These are phyloP conservation scores for Candida frijolesensis DNA, from an alignment of 1,139 yeast genomes.

Conservation along the genomic window DNA sequence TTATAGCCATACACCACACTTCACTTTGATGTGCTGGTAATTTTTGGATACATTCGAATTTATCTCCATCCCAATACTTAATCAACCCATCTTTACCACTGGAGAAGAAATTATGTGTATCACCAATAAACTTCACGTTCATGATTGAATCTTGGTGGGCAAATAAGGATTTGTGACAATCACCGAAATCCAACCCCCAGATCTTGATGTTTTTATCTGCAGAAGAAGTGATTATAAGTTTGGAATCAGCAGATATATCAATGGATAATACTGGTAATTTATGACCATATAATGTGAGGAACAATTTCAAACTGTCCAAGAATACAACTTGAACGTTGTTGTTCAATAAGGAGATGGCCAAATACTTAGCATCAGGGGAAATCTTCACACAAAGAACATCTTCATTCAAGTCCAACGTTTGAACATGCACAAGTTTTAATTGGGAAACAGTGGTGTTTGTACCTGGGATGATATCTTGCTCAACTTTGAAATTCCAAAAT, in stretches of 20 bases:
- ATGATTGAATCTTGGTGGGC: constrained; percentile 96
- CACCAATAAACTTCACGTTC: constrained; percentile 83
- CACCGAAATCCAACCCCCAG: constrained; percentile 99
- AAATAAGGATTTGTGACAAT: constrained; percentile 93
- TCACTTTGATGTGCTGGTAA: constrained; percentile 88
- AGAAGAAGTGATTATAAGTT: constrained; percentile 84
- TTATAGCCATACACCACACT: constrained; percentile 87
- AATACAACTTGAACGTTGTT: constrained; percentile 93
- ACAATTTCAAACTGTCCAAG: constrained; percentile 82
- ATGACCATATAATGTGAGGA: constrained; percentile 89
- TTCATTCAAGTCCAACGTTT: constrained; percentile 82
- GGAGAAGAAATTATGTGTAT: constrained; percentile 85
- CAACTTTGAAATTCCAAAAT: constrained; percentile 83
- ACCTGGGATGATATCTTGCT: constrained; percentile 69
- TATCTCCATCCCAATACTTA: constrained; percentile 98
- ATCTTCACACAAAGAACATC: constrained; percentile 80
- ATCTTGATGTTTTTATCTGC: constrained; percentile 97
- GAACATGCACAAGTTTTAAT: constrained; percentile 68
- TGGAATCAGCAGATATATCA: constrained; percentile 87
- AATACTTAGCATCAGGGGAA: constrained; percentile 76
- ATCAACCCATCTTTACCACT: constrained; percentile 86
- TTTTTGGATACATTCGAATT: constrained; percentile 90
- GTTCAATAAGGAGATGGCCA: constrained; percentile 86
- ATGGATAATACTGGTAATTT: constrained; percentile 89
- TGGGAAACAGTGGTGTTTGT: constrained; percentile 54